Percentiles rank a stretch among this genome's conserved stretches.
These are phyloP conservation scores for Salix brachista DNA, from an alignment of 345 rosid genomes.

Conservation along the genomic window DNA sequence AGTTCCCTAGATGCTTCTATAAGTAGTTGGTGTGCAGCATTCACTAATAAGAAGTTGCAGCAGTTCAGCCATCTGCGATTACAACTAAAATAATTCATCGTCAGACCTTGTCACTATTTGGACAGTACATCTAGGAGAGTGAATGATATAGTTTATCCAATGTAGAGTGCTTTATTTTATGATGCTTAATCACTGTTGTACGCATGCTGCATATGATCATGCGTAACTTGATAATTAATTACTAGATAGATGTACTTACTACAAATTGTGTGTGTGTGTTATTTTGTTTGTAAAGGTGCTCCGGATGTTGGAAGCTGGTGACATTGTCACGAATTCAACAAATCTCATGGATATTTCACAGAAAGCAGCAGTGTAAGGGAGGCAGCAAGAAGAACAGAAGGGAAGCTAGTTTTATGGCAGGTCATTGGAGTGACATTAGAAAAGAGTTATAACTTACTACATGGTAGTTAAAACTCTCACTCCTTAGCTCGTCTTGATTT, in stretches of 20 bases:
- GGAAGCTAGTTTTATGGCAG: too few species aligned
- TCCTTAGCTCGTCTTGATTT: too few species aligned
- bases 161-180: too few species aligned
- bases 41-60: too few species aligned
- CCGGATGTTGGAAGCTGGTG: conserved; percentile 70
- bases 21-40: too few species aligned
- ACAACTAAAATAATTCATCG: neutral
- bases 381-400: neutral
- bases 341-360: neutral
- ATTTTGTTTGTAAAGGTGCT: conserved; percentile 52
- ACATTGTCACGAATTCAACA: conserved; percentile 35
- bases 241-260: neutral
- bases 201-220: neutral
- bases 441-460: too few species aligned
- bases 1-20: too few species aligned
- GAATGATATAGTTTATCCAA: too few species aligned
- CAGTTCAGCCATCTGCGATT: too few species aligned
- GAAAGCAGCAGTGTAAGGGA: neutral
- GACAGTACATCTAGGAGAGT: neutral
- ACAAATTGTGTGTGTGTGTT: neutral
- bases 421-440: too few species aligned
- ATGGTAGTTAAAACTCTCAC: too few species aligned
- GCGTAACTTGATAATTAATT: neutral
- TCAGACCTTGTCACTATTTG: neutral
- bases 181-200: neutral